Percentiles rank a stretch among this genome's conserved stretches.
Conservation (phyloP, 2,329 filamentous ascomycete species). For the Capronia americana region DNA sequence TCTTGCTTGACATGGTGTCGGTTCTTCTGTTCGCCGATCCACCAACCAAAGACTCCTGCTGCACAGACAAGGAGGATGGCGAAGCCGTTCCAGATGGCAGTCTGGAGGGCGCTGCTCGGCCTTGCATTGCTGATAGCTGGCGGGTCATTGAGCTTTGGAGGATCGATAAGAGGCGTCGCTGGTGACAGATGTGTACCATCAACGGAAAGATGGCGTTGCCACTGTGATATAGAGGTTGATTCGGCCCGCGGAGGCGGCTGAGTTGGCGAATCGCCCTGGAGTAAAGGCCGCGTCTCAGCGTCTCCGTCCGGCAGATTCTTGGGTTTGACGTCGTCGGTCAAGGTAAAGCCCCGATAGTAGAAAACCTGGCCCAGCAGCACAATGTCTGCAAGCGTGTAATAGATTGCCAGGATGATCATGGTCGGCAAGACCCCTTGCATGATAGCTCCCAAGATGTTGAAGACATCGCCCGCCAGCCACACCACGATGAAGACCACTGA, state of each 20-base stretch:
- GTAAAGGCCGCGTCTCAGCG: slow-evolving; percentile 39
- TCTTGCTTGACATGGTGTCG: slow-evolving; percentile 45
- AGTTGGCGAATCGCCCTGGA: slow-evolving; percentile 33
- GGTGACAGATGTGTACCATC: slow-evolving; percentile 76
- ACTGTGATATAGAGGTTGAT: slow-evolving; percentile 35
- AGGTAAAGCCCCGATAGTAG: slow-evolving; percentile 84
- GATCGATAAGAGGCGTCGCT: slow-evolving; percentile 76
- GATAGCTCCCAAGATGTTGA: slow-evolving; percentile 93
- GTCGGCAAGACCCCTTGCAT: slow-evolving; percentile 91
- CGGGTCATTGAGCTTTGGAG: slow-evolving; percentile 46
- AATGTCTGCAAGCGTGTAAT: slow-evolving; percentile 90
- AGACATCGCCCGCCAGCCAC: slow-evolving; percentile 93
- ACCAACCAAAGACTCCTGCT: slow-evolving; percentile 87
- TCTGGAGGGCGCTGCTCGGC: slow-evolving; percentile 53
- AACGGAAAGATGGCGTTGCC: slow-evolving; percentile 61
- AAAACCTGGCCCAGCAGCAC: slow-evolving; percentile 89
- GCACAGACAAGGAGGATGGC: slow-evolving; percentile 81
- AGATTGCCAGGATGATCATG: slow-evolving; percentile 93
- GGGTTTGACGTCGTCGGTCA: slow-evolving; percentile 42
- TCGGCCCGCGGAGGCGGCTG: slow-evolving; percentile 32
- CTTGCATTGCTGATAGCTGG: slow-evolving; percentile 41
- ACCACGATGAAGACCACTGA: slow-evolving; percentile 90
- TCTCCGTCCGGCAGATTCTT: slow-evolving; percentile 19
- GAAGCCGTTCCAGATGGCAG: slow-evolving; percentile 73
- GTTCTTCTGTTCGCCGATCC: slow-evolving; percentile 61